Evolutionary conservation across 257 asterid genomes (phyloP).

Genomic region (Rubia yunnanensis): DNA sequence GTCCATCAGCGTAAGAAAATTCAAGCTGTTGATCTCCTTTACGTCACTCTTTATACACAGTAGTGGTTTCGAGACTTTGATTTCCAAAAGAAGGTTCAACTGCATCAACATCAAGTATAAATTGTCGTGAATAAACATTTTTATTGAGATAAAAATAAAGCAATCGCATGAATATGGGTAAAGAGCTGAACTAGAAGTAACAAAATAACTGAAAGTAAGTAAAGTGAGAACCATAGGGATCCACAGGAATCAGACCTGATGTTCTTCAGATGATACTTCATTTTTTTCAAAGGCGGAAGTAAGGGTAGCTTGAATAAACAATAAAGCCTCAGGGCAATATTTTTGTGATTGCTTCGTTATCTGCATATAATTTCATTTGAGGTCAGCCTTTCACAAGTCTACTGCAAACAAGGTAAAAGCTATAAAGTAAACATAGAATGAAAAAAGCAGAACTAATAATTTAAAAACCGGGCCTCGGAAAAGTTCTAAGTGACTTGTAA

Average conservation of each 20-base stretch:
- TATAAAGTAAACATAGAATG: neutral
- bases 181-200: neutral
- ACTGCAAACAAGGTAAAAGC: neutral
- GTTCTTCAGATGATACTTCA: slow-evolving; percentile 25
- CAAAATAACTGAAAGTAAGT: neutral
- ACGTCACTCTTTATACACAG: slow-evolving; percentile 46
- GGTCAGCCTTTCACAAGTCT: neutral
- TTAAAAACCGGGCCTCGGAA: neutral
- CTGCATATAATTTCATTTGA: slow-evolving; percentile 29
- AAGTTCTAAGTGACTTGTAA: neutral
- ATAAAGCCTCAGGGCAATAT: slow-evolving; percentile 77
- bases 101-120: slow-evolving; percentile 23
- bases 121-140: neutral
- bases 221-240: slow-evolving; percentile 3
- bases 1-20: slow-evolving; percentile 54
- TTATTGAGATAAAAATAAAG: neutral
- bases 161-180: neutral
- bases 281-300: slow-evolving; percentile 54
- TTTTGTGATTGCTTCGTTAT: slow-evolving; percentile 55
- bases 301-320: slow-evolving; percentile 59
- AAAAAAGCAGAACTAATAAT: too few species aligned
- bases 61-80: slow-evolving; percentile 50
- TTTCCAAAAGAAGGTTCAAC: slow-evolving; percentile 73
- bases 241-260: slow-evolving; percentile 48
- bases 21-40: slow-evolving; percentile 40